Evolutionary conservation across 345 rosid genomes (phyloP).

Genomic region (Camelina hispida): DNA sequence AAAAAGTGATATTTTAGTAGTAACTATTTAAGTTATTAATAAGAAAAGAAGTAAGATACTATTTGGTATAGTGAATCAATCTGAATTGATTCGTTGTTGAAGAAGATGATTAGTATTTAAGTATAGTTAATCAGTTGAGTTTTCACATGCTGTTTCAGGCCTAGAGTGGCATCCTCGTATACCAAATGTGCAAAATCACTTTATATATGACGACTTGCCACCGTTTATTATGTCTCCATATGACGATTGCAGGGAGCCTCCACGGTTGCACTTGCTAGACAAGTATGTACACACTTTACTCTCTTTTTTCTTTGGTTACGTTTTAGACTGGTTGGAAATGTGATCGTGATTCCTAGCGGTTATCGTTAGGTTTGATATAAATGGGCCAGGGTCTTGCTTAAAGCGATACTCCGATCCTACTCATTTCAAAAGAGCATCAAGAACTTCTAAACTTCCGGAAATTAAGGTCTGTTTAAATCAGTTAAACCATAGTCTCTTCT

Average conservation of each 20-base stretch:
- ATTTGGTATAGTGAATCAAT: too few relatives aligned
- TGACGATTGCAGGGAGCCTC: slow-evolving; percentile 81
- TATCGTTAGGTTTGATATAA: slow-evolving; percentile 74
- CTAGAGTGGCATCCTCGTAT: slow-evolving; percentile 85
- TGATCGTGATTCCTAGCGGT: slow-evolving; percentile 34
- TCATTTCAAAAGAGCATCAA: slow-evolving; percentile 69
- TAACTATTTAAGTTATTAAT: neutral
- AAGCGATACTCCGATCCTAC: slow-evolving; percentile 91
- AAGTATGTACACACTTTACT: slow-evolving; percentile 52
- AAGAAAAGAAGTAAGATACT: neutral
- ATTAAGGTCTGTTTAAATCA: slow-evolving; percentile 59
- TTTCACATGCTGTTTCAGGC: slow-evolving; percentile 58
- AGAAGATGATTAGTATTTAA: slow-evolving; percentile 1
- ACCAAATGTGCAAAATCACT: slow-evolving; percentile 73
- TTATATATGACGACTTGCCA: slow-evolving; percentile 80
- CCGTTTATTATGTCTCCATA: slow-evolving; percentile 81
- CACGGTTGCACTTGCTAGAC: slow-evolving; percentile 82
- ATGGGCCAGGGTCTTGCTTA: slow-evolving; percentile 92
- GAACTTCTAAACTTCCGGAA: slow-evolving; percentile 58
- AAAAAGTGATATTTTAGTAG: neutral
- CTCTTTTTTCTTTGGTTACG: neutral
- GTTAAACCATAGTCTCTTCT: slow-evolving; percentile 9
- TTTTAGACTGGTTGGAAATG: slow-evolving; percentile 16
- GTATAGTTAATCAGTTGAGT: slow-evolving; percentile 20
- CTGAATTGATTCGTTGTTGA: too few relatives aligned